Conservation (phyloP, 202 grass and related monocot genomes). For the Eragrostis tef region DNA sequence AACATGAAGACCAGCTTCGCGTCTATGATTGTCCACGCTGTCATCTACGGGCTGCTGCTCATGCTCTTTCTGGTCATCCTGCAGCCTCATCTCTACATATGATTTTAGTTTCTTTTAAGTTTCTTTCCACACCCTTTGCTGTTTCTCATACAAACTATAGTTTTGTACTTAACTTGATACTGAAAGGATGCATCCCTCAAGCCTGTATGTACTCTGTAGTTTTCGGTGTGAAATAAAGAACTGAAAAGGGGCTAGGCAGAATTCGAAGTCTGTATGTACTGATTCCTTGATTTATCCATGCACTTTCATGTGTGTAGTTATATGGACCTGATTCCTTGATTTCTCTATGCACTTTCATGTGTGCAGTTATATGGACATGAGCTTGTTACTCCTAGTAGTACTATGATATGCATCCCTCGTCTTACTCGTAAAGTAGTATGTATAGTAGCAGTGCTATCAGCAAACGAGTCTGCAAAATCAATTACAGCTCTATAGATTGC, state of each 20-base stretch:
- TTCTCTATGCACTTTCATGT: not conserved
- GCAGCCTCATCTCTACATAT: slow-evolving; percentile 78
- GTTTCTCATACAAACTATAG: not conserved
- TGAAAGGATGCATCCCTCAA: not conserved
- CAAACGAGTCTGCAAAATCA: not conserved
- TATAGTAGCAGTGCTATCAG: too few species aligned
- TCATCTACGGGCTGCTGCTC: slow-evolving; percentile 79
- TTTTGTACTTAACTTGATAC: not conserved
- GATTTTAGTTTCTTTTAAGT: not conserved
- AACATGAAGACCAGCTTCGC: slow-evolving; percentile 73
- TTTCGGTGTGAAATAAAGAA: slow-evolving; percentile 24
- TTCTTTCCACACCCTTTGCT: not conserved
- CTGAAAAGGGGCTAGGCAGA: not conserved
- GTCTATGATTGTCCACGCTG: slow-evolving; percentile 79
- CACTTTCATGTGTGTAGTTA: not conserved
- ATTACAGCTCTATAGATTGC: not conserved
- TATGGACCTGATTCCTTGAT: too few species aligned
- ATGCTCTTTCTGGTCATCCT: slow-evolving; percentile 79
- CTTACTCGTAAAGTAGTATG: not conserved
- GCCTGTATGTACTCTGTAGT: not conserved
- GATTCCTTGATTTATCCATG: not conserved
- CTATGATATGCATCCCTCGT: not conserved
- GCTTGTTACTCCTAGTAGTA: not conserved
- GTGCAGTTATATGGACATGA: not conserved
- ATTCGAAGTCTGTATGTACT: too few species aligned